These are phyloP conservation scores for Sicyos baderoa DNA, from an alignment of 306 rosid species.

Conservation along the genomic window DNA sequence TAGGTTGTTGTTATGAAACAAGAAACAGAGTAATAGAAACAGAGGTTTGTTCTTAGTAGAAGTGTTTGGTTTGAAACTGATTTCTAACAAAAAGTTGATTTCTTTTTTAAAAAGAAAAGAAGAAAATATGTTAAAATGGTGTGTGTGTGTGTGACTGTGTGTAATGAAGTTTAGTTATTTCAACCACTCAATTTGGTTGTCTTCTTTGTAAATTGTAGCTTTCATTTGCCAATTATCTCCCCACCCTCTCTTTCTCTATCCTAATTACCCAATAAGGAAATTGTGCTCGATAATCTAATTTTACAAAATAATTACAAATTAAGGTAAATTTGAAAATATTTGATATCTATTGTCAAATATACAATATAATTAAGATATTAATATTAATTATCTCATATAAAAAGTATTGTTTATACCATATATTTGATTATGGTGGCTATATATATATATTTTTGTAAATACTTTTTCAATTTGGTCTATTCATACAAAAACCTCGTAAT, in stretches of 20 bases:
- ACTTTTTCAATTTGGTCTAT: no score
- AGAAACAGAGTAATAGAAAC: neutral
- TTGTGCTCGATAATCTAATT: no score
- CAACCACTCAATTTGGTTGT: neutral
- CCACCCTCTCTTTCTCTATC: neutral
- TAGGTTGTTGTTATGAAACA: conserved; percentile 2
- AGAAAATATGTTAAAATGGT: neutral
- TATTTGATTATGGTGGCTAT: no score
- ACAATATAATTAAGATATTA: no score
- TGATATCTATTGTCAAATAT: no score
- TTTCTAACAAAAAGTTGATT: neutral
- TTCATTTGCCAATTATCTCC: neutral
- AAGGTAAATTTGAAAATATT: no score
- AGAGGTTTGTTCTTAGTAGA: neutral
- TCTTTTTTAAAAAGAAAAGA: neutral
- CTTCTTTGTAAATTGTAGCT: neutral
- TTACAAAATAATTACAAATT: no score
- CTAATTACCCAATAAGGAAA: neutral
- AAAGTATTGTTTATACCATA: no score
- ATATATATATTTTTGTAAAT: no score
- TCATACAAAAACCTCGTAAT: no score
- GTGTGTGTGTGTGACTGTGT: neutral
- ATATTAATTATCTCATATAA: no score
- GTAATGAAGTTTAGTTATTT: conserved; percentile 10
- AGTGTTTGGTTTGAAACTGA: neutral